These are phyloP conservation scores for Narthecium ossifragum DNA, from an alignment of 106 monocot species.

Conservation along the genomic window DNA sequence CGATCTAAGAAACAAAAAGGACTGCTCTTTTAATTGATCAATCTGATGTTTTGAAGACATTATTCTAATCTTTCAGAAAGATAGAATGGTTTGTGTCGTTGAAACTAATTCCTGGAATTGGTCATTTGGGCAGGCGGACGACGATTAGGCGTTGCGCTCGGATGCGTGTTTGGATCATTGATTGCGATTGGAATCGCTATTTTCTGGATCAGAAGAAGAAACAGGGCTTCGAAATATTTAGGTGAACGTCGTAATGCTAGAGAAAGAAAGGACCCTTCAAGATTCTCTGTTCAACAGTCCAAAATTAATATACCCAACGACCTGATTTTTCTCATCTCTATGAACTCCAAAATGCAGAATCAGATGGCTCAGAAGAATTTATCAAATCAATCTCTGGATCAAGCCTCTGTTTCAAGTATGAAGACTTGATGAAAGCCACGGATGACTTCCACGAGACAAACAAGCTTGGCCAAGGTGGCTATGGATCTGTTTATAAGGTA, in stretches of 20 bases:
- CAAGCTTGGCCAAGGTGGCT: slow-evolving; percentile 78
- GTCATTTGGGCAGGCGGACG: slow-evolving; percentile 7
- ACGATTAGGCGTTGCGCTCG: slow-evolving; percentile 14
- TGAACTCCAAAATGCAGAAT: slow-evolving; percentile 25
- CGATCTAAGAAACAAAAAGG: too few species aligned
- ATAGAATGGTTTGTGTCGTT: too few species aligned
- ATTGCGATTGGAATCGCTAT: slow-evolving; percentile 14
- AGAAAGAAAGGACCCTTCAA: neutral
- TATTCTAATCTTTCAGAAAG: too few species aligned
- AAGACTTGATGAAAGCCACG: slow-evolving; percentile 50
- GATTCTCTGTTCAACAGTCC: neutral
- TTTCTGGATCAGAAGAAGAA: slow-evolving; percentile 23
- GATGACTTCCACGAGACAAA: slow-evolving; percentile 49
- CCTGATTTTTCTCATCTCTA: too few species aligned
- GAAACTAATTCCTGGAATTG: too few species aligned
- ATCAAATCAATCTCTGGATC: slow-evolving; percentile 43
- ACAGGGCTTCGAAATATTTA: slow-evolving; percentile 4
- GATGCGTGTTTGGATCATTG: slow-evolving; percentile 8
- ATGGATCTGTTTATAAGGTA: slow-evolving; percentile 76
- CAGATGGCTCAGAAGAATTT: slow-evolving; percentile 20
- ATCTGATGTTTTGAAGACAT: too few species aligned
- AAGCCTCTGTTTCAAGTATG: slow-evolving; percentile 47
- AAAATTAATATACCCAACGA: too few species aligned
- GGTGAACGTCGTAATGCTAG: slow-evolving; percentile 17
- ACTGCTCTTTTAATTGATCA: too few species aligned